These are phyloP conservation scores for Akanthomyces lecanii DNA, from an alignment of 2,329 filamentous ascomycete species.

Conservation along the genomic window DNA sequence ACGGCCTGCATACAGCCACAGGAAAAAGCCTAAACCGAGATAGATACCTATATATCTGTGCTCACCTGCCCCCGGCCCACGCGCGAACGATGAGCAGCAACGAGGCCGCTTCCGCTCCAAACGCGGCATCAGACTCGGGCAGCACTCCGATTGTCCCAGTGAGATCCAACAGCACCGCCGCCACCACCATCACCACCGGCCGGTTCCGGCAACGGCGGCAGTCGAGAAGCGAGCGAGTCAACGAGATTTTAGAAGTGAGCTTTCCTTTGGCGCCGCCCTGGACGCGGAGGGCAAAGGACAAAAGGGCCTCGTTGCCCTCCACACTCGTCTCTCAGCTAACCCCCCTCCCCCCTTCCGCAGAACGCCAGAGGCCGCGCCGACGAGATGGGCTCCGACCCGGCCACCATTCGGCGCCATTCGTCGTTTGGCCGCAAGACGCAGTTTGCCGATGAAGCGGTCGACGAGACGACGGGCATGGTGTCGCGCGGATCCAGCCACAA, in stretches of 20 bases:
- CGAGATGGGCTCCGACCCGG: slow-evolving; percentile 31
- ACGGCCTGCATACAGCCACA: not conserved
- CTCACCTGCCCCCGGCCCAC: not conserved
- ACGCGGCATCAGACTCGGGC: slow-evolving; percentile 1
- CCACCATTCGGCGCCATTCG: slow-evolving; percentile 16
- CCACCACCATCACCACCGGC: slow-evolving; percentile 19
- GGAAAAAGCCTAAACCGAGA: not conserved
- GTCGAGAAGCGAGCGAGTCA: slow-evolving; percentile 39
- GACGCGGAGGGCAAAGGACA: too few species aligned
- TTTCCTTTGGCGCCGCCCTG: not conserved
- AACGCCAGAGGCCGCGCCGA: slow-evolving; percentile 41
- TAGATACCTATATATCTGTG: not conserved
- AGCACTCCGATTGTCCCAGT: not conserved
- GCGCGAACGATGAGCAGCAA: not conserved
- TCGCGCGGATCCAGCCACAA: slow-evolving; percentile 32
- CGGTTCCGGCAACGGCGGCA: slow-evolving; percentile 24
- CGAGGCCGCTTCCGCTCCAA: not conserved
- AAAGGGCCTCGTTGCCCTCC: too few species aligned
- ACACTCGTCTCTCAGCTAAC: not conserved
- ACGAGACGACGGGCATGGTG: slow-evolving; percentile 42
- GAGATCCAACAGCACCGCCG: not conserved
- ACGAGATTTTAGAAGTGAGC: slow-evolving; percentile 45
- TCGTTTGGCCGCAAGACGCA: slow-evolving; percentile 18
- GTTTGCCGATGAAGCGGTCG: slow-evolving; percentile 24
- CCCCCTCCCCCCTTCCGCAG: slow-evolving; percentile 25